Evolutionary conservation across 202 grass and related monocot species (phyloP).

Genomic region (Setaria viridis): DNA sequence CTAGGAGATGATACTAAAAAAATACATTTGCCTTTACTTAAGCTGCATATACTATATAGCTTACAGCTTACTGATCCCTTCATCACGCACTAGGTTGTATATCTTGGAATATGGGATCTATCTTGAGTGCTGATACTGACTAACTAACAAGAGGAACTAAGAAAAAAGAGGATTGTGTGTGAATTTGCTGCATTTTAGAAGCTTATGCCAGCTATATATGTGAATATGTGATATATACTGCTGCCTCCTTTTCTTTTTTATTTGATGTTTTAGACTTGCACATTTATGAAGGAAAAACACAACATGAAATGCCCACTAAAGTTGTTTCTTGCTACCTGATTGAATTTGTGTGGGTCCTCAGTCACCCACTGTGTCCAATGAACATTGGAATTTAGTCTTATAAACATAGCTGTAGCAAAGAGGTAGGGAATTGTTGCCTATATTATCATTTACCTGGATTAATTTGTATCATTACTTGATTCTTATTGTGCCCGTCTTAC

Average conservation of each 20-base stretch:
- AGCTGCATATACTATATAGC: slow-evolving; percentile 23
- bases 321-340: neutral
- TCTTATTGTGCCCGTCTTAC: neutral
- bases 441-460: neutral
- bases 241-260: neutral
- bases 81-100: neutral
- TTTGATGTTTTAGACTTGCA: slow-evolving; percentile 7
- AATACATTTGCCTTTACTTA: slow-evolving; percentile 12
- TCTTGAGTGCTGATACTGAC: slow-evolving; percentile 20
- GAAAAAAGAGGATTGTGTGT: neutral
- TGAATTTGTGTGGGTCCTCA: neutral
- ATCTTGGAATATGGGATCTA: neutral
- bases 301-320: neutral
- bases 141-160: slow-evolving; percentile 10
- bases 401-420: neutral
- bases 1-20: slow-evolving; percentile 8
- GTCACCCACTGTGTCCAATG: neutral
- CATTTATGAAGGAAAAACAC: neutral
- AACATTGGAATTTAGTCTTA: neutral
- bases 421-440: neutral
- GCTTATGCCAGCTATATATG: neutral
- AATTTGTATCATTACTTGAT: neutral
- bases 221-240: slow-evolving; percentile 16
- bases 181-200: neutral
- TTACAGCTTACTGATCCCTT: slow-evolving; percentile 8